Evolutionary conservation across 345 rosid genomes (phyloP).

Genomic region (Ceriops zippeliana): DNA sequence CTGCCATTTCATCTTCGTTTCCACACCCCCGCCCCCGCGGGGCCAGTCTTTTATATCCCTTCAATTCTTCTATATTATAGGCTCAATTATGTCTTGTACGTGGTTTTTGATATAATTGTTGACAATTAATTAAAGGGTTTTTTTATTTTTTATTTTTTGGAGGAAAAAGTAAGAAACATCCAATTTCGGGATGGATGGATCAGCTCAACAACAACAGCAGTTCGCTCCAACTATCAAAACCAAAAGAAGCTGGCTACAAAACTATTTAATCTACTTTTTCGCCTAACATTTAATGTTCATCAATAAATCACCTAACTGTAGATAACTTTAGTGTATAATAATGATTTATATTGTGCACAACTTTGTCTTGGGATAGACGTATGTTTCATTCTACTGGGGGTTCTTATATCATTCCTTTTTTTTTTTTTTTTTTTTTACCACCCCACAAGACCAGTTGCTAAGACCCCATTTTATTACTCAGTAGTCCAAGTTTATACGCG

Average conservation of each 20-base stretch:
- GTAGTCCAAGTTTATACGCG: constrained; percentile 22
- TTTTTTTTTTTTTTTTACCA: not conserved
- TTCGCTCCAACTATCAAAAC: constrained; percentile 56
- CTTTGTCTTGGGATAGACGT: not conserved
- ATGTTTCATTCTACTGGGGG: not conserved
- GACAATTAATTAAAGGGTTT: not conserved
- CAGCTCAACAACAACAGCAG: constrained; percentile 48
- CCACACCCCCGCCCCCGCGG: not conserved
- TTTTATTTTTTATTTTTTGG: not conserved
- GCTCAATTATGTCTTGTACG: constrained; percentile 1
- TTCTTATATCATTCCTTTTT: not conserved
- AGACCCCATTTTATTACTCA: constrained; percentile 10
- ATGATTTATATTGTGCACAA: not conserved
- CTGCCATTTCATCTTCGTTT: not conserved
- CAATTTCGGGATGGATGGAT: constrained; percentile 32
- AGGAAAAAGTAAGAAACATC: constrained; percentile 6
- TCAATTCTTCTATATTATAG: not conserved
- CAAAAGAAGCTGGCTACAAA: constrained; percentile 8
- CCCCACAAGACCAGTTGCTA: constrained; percentile 32
- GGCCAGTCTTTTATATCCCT: not conserved
- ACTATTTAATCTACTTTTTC: not conserved
- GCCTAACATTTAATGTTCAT: too few species aligned
- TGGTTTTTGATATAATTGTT: not conserved
- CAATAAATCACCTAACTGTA: too few species aligned
- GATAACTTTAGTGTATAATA: too few species aligned